Percentiles rank a stretch among this genome's conserved stretches.
These are phyloP conservation scores for Narthecium ossifragum DNA, from an alignment of 106 monocot genomes.

Conservation along the genomic window DNA sequence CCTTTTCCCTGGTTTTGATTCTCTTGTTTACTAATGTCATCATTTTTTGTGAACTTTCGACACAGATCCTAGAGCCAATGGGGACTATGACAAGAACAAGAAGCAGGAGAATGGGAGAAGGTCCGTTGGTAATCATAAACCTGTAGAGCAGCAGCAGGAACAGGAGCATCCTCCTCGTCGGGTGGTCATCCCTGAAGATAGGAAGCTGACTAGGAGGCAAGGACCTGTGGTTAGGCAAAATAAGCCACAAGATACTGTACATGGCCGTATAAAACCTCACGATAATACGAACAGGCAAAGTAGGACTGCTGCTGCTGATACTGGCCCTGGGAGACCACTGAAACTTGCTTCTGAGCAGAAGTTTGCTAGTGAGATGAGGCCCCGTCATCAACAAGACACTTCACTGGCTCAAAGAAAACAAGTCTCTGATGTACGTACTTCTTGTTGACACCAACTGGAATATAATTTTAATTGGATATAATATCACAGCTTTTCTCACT, in stretches of 20 bases:
- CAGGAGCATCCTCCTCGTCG: background rate
- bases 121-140: background rate
- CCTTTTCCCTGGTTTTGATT: no score
- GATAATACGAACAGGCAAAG: background rate
- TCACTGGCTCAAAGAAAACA: slow-evolving; percentile 2
- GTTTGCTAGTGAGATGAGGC: background rate
- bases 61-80: background rate
- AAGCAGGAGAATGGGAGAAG: background rate
- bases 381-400: background rate
- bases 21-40: background rate
- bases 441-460: no score
- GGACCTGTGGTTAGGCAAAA: background rate
- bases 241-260: background rate
- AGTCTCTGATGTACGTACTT: no score
- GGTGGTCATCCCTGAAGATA: background rate
- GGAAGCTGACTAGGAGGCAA: background rate
- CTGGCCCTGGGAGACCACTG: background rate
- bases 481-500: no score
- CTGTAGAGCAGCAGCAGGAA: background rate
- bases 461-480: no score
- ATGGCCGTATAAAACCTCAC: background rate
- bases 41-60: background rate
- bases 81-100: background rate
- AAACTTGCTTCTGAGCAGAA: background rate
- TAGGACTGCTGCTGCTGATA: background rate